Conservation (phyloP, 805 yeast species). For the Ogataea allantospora region DNA sequence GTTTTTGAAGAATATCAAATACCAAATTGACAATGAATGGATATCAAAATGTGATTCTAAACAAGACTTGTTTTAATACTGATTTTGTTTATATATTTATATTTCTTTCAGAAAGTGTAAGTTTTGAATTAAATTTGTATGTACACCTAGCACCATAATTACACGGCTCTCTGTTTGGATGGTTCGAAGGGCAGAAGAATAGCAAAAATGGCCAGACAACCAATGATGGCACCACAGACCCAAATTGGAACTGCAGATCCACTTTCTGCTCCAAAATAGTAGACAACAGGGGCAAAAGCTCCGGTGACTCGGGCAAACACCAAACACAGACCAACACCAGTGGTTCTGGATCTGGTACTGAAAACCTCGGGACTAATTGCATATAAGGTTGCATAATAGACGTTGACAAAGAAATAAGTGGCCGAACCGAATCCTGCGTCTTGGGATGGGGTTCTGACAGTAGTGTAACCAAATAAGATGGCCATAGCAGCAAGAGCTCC, state of each 20-base stretch:
- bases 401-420: slow-evolving; percentile 46
- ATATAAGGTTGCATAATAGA: slow-evolving; percentile 58
- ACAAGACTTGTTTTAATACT: neutral
- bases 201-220: slow-evolving; percentile 45
- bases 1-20: too few species aligned
- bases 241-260: slow-evolving; percentile 59
- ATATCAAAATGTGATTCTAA: neutral
- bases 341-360: slow-evolving; percentile 51
- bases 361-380: slow-evolving; percentile 68
- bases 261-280: slow-evolving; percentile 46
- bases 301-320: slow-evolving; percentile 53
- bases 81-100: slow-evolving; percentile 8
- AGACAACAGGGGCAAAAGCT: slow-evolving; percentile 56
- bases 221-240: slow-evolving; percentile 57
- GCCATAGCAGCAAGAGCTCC: slow-evolving; percentile 57
- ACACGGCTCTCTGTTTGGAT: slow-evolving; percentile 36
- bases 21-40: neutral
- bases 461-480: slow-evolving; percentile 60
- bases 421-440: slow-evolving; percentile 51
- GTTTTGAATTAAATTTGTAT: neutral
- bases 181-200: slow-evolving; percentile 52
- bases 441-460: slow-evolving; percentile 53
- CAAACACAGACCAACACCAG: slow-evolving; percentile 61
- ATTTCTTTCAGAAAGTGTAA: neutral
- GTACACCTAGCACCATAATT: slow-evolving; percentile 8